These are phyloP conservation scores for Sordaria brevicollis DNA, from an alignment of 495 filamentous ascomycete species.

Conservation along the genomic window DNA sequence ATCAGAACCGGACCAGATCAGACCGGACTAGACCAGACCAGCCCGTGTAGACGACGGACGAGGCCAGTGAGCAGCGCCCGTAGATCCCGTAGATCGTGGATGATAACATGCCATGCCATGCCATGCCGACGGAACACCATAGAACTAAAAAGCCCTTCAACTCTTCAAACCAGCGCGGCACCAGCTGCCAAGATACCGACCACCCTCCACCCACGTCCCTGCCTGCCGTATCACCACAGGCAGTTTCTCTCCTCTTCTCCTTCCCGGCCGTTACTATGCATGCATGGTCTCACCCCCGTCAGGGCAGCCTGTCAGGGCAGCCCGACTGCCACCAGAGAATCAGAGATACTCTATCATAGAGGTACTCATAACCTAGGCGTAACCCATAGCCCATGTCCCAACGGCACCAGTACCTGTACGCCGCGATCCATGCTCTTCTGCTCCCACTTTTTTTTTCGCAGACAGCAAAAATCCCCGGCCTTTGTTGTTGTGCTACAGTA, in stretches of 20 bases:
- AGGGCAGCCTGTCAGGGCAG: neutral
- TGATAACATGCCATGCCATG: neutral
- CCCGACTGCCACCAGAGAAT: too few relatives aligned
- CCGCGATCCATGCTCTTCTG: neutral
- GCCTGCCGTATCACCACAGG: neutral
- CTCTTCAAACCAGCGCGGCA: neutral
- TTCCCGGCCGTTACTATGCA: neutral
- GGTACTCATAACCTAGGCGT: too few relatives aligned
- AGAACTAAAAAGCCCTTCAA: neutral
- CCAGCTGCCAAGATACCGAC: neutral
- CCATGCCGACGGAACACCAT: too few relatives aligned
- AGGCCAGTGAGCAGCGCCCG: neutral
- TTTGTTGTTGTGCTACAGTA: neutral
- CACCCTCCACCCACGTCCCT: neutral
- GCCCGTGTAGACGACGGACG: too few relatives aligned
- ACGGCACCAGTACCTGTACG: neutral
- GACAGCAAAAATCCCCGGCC: neutral
- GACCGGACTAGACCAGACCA: too few relatives aligned
- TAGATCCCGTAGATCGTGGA: neutral
- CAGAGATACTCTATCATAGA: neutral
- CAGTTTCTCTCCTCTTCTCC: neutral
- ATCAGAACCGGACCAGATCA: too few relatives aligned
- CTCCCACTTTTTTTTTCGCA: neutral
- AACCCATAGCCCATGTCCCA: neutral
- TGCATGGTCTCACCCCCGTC: neutral